phyloP scores from a whole-genome alignment of 2,329 filamentous ascomycete species.

The Aspergillus ustus region DNA sequence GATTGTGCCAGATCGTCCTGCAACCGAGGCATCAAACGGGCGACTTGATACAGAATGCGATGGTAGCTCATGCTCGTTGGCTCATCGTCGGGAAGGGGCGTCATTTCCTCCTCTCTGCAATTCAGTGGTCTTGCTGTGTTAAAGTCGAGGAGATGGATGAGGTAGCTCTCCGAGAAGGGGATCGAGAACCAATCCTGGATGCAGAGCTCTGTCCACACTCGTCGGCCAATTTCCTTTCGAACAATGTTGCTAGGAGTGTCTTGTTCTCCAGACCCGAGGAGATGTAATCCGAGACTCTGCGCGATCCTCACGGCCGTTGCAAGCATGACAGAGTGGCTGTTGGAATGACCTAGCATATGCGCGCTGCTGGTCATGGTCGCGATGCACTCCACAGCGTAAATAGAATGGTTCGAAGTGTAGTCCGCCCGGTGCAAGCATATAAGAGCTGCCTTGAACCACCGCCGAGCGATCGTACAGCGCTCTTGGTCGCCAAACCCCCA shows the following conservation, averaged over 20 bases:
- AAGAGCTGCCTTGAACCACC: slow-evolving; percentile 53
- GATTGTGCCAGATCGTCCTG: slow-evolving; percentile 44
- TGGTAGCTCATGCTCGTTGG: slow-evolving; percentile 43
- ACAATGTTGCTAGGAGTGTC: slow-evolving; percentile 18
- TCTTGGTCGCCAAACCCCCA: slow-evolving; percentile 54
- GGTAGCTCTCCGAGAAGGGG: slow-evolving; percentile 46
- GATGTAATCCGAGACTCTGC: slow-evolving; percentile 53
- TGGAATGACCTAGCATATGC: slow-evolving; percentile 55
- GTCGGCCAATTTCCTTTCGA: background rate
- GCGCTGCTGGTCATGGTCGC: slow-evolving; percentile 54
- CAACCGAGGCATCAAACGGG: slow-evolving; percentile 42
- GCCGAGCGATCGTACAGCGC: slow-evolving; percentile 45
- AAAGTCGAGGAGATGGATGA: slow-evolving; percentile 39
- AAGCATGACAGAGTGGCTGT: slow-evolving; percentile 53
- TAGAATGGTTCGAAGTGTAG: slow-evolving; percentile 51
- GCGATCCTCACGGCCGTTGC: slow-evolving; percentile 53
- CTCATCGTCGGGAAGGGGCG: slow-evolving; percentile 31
- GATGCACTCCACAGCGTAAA: slow-evolving; percentile 54
- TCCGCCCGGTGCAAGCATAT: slow-evolving; percentile 53
- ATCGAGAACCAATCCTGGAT: slow-evolving; percentile 52
- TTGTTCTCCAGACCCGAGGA: slow-evolving; percentile 34
- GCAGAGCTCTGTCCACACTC: slow-evolving; percentile 43
- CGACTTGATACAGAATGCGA: slow-evolving; percentile 45
- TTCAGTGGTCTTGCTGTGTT: slow-evolving; percentile 16
- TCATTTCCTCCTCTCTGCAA: slow-evolving; percentile 5